Conservation (phyloP, 306 rosid species). For the Cicer yamashitae region DNA sequence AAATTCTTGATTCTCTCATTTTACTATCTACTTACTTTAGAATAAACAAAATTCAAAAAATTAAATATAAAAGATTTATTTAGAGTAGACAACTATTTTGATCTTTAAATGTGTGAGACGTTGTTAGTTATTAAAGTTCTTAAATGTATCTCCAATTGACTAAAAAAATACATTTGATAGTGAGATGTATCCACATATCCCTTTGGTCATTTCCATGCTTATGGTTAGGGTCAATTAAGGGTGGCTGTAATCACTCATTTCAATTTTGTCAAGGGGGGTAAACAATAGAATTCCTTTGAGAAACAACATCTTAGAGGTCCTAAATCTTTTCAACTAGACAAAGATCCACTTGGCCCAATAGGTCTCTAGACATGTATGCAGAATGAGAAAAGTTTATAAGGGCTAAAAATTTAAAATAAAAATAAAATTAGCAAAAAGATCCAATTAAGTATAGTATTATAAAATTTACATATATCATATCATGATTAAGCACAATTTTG, state of each 20-base stretch:
- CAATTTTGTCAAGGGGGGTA: background rate
- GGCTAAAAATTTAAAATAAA: no score
- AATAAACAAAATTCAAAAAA: no score
- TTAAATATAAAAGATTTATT: no score
- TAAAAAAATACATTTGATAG: no score
- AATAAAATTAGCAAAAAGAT: background rate
- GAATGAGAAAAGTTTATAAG: no score
- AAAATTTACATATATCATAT: background rate
- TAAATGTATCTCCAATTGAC: no score
- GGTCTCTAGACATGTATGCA: background rate
- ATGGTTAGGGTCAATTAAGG: no score
- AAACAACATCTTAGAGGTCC: background rate
- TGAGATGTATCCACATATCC: background rate
- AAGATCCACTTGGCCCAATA: background rate
- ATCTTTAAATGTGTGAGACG: no score
- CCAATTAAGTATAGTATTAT: background rate
- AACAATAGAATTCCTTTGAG: background rate
- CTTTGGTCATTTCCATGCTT: background rate
- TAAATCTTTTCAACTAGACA: constrained; percentile 7
- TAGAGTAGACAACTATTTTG: no score
- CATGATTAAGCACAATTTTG: background rate
- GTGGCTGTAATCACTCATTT: background rate
- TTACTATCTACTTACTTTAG: no score
- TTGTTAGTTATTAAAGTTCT: no score
- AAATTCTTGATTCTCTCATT: no score